phyloP scores from a whole-genome alignment of 2,329 filamentous ascomycete genomes.

The Helotiales sp. region DNA sequence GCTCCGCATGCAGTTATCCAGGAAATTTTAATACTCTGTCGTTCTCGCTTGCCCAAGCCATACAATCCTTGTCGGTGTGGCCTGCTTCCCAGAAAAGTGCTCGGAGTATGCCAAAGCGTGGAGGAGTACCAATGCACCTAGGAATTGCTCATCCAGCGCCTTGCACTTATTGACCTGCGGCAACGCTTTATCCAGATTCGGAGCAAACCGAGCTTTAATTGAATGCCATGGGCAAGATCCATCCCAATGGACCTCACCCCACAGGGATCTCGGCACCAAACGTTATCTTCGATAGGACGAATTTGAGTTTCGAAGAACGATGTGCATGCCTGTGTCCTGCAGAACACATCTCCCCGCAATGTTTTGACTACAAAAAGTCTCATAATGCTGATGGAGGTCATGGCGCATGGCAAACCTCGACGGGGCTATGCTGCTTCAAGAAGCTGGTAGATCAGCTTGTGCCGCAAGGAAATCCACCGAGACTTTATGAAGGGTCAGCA shows the following conservation, averaged over 20 bases:
- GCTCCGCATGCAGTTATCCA: background rate
- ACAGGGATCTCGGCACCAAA: background rate
- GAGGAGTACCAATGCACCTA: background rate
- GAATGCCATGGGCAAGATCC: background rate
- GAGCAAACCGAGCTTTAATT: conserved; percentile 5
- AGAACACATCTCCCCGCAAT: background rate
- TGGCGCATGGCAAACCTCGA: background rate
- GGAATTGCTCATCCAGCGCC: background rate
- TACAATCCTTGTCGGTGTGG: background rate
- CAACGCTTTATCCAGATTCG: background rate
- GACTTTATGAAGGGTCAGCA: background rate
- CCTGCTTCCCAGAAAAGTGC: background rate
- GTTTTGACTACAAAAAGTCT: background rate
- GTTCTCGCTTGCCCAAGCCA: background rate
- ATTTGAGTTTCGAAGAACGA: background rate
- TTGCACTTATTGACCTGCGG: conserved; percentile 3
- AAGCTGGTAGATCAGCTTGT: background rate
- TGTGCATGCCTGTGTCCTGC: background rate
- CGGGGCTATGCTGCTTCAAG: background rate
- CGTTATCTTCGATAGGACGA: background rate
- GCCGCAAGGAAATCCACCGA: background rate
- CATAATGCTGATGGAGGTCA: background rate
- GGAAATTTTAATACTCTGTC: background rate
- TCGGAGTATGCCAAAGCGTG: background rate
- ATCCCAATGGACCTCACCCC: background rate